A percentile compares a stretch with the other conserved stretches of the same genome.
Conservation (phyloP, 768 basidiomycete genomes). For the Tulasnella calospora region DNA sequence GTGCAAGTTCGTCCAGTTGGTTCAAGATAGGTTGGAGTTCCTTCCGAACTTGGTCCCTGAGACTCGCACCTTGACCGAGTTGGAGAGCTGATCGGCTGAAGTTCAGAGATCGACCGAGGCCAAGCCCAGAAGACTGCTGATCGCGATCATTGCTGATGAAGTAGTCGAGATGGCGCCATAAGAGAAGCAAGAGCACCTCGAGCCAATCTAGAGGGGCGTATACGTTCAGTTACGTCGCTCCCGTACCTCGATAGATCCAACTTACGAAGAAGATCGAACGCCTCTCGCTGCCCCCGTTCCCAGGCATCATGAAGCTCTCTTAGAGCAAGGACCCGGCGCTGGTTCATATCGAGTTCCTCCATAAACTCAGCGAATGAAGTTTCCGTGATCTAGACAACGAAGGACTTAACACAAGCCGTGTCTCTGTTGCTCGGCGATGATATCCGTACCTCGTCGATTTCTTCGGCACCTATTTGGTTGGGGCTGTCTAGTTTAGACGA, state of each 20-base stretch:
- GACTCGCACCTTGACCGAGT: conserved; percentile 40
- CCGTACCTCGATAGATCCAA: neutral
- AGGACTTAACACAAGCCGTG: conserved; percentile 30
- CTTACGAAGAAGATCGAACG: conserved; percentile 21
- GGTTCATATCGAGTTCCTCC: conserved; percentile 61
- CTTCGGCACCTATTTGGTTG: conserved; percentile 65
- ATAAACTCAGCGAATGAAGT: conserved; percentile 48
- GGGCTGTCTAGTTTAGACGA: conserved; percentile 65
- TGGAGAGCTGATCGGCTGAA: conserved; percentile 17
- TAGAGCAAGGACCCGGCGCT: conserved; percentile 62
- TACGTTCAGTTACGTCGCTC: neutral
- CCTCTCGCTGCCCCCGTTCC: conserved; percentile 32
- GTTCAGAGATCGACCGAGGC: neutral
- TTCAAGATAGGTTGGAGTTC: conserved; percentile 54
- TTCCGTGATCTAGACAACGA: conserved; percentile 42
- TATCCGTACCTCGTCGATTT: conserved; percentile 61
- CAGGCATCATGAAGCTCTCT: conserved; percentile 50
- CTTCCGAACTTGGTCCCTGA: conserved; percentile 53
- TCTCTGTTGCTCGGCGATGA: neutral
- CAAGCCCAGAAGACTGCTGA: conserved; percentile 18
- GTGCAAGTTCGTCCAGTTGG: conserved; percentile 50
- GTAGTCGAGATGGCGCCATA: conserved; percentile 74
- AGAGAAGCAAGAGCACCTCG: conserved; percentile 73
- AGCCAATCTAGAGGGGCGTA: conserved; percentile 47
- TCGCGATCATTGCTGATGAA: conserved; percentile 39